phyloP scores from a whole-genome alignment of 106 monocot genomes.

The Ottelia alismoides region DNA sequence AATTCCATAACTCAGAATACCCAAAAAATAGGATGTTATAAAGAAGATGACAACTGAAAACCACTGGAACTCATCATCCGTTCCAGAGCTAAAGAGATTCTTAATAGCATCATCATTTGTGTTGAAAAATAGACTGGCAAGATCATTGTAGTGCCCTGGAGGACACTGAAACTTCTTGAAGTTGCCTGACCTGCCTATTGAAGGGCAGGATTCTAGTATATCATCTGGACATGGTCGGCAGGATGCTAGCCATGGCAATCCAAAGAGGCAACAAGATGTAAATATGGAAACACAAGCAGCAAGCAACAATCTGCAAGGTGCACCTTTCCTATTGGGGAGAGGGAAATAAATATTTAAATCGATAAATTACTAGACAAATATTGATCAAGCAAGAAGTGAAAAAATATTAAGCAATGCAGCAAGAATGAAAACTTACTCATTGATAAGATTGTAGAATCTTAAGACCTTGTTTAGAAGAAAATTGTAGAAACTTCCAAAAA shows the following conservation, averaged over 20 bases:
- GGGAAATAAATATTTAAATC: too few relatives aligned
- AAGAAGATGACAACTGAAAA: slow-evolving; percentile 46
- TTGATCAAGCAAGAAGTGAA: too few relatives aligned
- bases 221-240: slow-evolving; percentile 53
- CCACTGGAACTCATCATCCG: slow-evolving; percentile 35
- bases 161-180: slow-evolving; percentile 66
- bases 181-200: slow-evolving; percentile 36
- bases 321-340: too few relatives aligned
- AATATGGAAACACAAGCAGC: too few relatives aligned
- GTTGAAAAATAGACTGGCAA: slow-evolving; percentile 75
- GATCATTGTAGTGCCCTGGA: slow-evolving; percentile 62
- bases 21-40: slow-evolving; percentile 49
- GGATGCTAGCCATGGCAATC: slow-evolving; percentile 61
- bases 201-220: slow-evolving; percentile 33
- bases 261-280: slow-evolving; percentile 52
- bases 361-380: too few relatives aligned
- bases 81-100: slow-evolving; percentile 59
- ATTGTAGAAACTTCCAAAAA: slow-evolving; percentile 68
- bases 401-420: slow-evolving; percentile 46
- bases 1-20: slow-evolving; percentile 65
- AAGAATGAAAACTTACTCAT: slow-evolving; percentile 25
- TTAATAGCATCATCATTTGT: slow-evolving; percentile 69
- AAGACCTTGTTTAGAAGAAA: slow-evolving; percentile 47
- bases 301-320: too few relatives aligned
- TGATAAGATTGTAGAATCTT: slow-evolving; percentile 39